These are phyloP conservation scores for Chenopodium album DNA, from an alignment of 148 eudicot genomes.

Conservation along the genomic window DNA sequence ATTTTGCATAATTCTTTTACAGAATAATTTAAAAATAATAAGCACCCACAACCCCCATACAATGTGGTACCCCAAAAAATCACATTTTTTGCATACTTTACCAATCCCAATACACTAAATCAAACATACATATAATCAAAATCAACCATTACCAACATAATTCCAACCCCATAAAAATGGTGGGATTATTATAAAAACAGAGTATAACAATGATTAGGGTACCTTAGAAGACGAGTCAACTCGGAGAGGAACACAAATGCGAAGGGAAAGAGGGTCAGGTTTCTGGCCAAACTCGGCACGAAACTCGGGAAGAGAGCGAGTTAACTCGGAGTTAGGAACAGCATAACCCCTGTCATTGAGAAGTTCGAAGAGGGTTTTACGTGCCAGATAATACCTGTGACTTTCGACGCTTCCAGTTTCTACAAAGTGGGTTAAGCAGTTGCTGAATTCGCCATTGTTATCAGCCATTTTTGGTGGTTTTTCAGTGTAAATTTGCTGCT, in stretches of 20 bases:
- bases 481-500: not conserved
- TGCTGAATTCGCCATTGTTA: not conserved
- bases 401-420: slow-evolving; percentile 14
- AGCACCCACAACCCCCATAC: not conserved
- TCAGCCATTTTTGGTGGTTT: not conserved
- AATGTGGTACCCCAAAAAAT: not conserved
- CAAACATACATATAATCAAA: not conserved
- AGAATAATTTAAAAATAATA: no score
- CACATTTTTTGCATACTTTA: not conserved
- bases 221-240: slow-evolving; percentile 35
- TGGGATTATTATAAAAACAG: not conserved
- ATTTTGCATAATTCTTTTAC: not conserved
- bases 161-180: not conserved
- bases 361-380: slow-evolving; percentile 16
- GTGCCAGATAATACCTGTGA: slow-evolving; percentile 17
- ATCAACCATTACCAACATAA: not conserved
- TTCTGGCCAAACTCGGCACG: slow-evolving; percentile 37
- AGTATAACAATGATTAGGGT: not conserved
- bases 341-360: slow-evolving; percentile 17
- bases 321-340: slow-evolving; percentile 48
- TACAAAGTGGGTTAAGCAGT: not conserved
- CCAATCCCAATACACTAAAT: not conserved
- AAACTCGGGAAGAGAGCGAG: slow-evolving; percentile 47
- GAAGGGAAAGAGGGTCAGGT: slow-evolving; percentile 51
- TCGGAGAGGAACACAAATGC: slow-evolving; percentile 41